Evolutionary conservation across 495 filamentous ascomycete species (phyloP).

Genomic region (Hypoxylon subgilvum): DNA sequence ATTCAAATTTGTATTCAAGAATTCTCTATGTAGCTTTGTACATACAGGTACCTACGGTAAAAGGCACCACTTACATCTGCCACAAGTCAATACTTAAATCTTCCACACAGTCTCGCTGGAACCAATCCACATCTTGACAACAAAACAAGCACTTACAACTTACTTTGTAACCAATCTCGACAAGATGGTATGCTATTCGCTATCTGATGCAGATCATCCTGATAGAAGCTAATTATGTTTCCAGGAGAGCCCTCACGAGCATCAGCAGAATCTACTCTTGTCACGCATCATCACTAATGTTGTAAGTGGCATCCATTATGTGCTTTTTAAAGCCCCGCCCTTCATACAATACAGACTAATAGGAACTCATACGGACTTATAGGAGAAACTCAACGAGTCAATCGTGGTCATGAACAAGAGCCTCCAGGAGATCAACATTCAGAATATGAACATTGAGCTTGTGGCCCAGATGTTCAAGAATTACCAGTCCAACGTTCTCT

Average conservation of each 20-base stretch:
- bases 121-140: not conserved
- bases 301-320: conserved; percentile 67
- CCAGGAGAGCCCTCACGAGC: conserved; percentile 95
- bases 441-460: conserved; percentile 97
- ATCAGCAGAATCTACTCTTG: conserved; percentile 91
- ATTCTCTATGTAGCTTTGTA: no score
- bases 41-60: no score
- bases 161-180: conserved; percentile 2
- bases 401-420: conserved; percentile 89
- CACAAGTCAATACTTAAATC: not conserved
- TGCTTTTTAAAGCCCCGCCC: not conserved
- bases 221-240: conserved; percentile 10
- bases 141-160: not conserved
- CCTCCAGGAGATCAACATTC: conserved; percentile 96
- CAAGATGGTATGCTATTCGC: conserved; percentile 32
- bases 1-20: no score
- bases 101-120: not conserved
- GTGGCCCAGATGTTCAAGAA: conserved; percentile 99
- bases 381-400: conserved; percentile 98
- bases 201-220: not conserved
- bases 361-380: conserved; percentile 5
- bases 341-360: conserved; percentile 12
- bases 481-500: conserved; percentile 96
- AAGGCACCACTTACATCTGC: conserved; percentile 1
- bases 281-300: conserved; percentile 97